phyloP scores from a whole-genome alignment of 2,329 filamentous ascomycete genomes.

The Trichophyton equinum region DNA sequence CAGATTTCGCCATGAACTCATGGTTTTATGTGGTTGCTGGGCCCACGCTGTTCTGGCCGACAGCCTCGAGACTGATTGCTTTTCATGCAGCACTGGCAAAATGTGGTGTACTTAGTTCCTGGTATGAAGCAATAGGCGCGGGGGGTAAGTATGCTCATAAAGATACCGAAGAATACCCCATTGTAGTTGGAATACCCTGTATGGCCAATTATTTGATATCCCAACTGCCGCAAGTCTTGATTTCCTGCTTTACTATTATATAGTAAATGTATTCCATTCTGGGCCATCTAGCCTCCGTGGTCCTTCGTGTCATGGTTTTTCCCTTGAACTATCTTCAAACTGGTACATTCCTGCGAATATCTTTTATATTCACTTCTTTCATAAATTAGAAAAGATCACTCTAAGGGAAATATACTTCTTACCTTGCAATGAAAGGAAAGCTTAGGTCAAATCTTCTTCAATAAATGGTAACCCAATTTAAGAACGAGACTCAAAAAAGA shows the following conservation, averaged over 20 bases:
- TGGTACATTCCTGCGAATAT: neutral
- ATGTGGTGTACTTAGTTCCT: too few relatives aligned
- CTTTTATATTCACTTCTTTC: neutral
- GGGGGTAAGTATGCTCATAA: neutral
- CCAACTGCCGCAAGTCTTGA: neutral
- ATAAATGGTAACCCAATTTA: neutral
- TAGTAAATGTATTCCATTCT: neutral
- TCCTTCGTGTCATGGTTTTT: neutral
- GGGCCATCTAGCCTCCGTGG: neutral
- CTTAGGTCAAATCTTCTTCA: neutral
- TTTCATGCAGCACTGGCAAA: too few relatives aligned
- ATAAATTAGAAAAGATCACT: too few relatives aligned
- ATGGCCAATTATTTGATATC: neutral
- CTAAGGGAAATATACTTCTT: neutral
- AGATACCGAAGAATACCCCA: neutral
- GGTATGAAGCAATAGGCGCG: too few relatives aligned
- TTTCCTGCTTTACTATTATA: neutral
- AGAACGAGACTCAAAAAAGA: neutral
- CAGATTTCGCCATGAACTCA: neutral
- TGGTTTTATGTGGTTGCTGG: too few relatives aligned
- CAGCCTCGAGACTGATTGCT: too few relatives aligned
- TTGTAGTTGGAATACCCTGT: neutral
- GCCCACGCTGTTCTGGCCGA: too few relatives aligned
- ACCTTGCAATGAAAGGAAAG: neutral
- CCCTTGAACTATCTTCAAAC: too few relatives aligned